Evolutionary conservation across 208 protist species (phyloP).

Genomic region (Porcisia hertigi): DNA sequence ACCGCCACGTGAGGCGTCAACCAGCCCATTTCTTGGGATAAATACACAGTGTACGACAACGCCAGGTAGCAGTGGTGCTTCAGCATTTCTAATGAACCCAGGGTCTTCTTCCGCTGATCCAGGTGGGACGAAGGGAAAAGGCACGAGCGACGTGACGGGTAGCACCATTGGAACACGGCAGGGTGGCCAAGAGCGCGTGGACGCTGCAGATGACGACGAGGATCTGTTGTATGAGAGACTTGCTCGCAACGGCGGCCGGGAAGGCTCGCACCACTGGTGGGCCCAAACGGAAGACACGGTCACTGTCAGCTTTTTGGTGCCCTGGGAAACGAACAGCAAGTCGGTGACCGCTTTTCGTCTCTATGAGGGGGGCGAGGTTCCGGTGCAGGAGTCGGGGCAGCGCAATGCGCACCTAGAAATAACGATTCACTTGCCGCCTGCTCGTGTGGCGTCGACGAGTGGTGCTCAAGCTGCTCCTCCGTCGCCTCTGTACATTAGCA

Average conservation of each 20-base stretch:
- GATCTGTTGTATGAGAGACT: constrained; percentile 59
- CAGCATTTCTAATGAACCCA: background rate
- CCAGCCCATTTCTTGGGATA: constrained; percentile 43
- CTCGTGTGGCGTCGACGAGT: background rate
- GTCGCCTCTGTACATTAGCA: constrained; percentile 6
- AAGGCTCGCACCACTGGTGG: constrained; percentile 68
- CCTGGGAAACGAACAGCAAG: constrained; percentile 41
- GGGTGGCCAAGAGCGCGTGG: background rate
- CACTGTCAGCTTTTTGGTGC: constrained; percentile 69
- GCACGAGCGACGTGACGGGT: background rate
- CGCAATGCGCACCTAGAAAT: constrained; percentile 15
- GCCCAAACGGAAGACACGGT: constrained; percentile 68
- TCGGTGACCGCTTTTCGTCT: constrained; percentile 49
- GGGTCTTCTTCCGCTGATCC: background rate
- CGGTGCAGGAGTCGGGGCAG: background rate
- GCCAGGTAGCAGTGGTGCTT: background rate
- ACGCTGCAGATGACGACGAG: constrained; percentile 49
- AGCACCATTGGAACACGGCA: too few relatives aligned
- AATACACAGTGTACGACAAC: too few relatives aligned
- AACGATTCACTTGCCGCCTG: background rate
- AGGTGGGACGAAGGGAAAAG: too few relatives aligned
- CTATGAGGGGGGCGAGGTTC: background rate
- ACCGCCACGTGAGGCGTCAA: constrained; percentile 34
- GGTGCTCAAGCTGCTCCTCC: background rate
- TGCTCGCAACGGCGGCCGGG: constrained; percentile 60